These are phyloP conservation scores for Phlebopus sp. DNA, from an alignment of 1,284 basidiomycete genomes.

Conservation along the genomic window DNA sequence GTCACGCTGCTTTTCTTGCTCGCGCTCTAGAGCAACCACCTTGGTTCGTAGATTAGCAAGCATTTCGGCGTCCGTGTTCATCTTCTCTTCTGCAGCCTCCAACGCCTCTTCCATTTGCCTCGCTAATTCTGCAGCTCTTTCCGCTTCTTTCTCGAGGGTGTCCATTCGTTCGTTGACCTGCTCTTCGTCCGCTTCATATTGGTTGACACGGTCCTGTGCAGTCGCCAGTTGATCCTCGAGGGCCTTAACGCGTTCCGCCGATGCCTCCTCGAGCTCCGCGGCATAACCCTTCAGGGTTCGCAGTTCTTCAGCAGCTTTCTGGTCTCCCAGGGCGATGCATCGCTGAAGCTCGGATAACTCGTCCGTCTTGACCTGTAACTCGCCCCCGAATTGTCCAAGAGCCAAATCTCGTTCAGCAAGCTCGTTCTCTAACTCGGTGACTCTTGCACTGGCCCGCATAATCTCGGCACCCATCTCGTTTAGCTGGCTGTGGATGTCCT, in stretches of 20 bases:
- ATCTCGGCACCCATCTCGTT: slow-evolving; percentile 31
- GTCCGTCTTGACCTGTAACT: slow-evolving; percentile 38
- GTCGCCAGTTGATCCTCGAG: slow-evolving; percentile 51
- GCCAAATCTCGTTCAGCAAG: slow-evolving; percentile 23
- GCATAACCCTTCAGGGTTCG: slow-evolving; percentile 46
- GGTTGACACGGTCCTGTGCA: slow-evolving; percentile 45
- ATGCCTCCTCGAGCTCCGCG: slow-evolving; percentile 55
- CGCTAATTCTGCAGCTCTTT: slow-evolving; percentile 51
- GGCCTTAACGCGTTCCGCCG: slow-evolving; percentile 44
- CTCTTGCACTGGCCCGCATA: slow-evolving; percentile 26
- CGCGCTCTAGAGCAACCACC: slow-evolving; percentile 56
- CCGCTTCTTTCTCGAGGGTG: slow-evolving; percentile 49
- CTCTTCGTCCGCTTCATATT: slow-evolving; percentile 44
- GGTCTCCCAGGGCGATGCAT: slow-evolving; percentile 33
- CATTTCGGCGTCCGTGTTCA: slow-evolving; percentile 56
- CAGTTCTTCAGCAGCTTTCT: slow-evolving; percentile 40
- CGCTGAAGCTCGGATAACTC: slow-evolving; percentile 36
- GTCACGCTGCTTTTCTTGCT: slow-evolving; percentile 47
- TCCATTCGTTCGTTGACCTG: slow-evolving; percentile 48
- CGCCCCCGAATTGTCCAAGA: slow-evolving; percentile 25
- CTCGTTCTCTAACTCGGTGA: slow-evolving; percentile 36
- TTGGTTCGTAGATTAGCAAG: slow-evolving; percentile 51
- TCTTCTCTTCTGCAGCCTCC: slow-evolving; percentile 65
- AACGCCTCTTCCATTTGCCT: slow-evolving; percentile 71
- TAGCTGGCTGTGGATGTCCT: slow-evolving; percentile 31